phyloP scores from a whole-genome alignment of 331 rosid genomes.

The Malus hybrid region DNA sequence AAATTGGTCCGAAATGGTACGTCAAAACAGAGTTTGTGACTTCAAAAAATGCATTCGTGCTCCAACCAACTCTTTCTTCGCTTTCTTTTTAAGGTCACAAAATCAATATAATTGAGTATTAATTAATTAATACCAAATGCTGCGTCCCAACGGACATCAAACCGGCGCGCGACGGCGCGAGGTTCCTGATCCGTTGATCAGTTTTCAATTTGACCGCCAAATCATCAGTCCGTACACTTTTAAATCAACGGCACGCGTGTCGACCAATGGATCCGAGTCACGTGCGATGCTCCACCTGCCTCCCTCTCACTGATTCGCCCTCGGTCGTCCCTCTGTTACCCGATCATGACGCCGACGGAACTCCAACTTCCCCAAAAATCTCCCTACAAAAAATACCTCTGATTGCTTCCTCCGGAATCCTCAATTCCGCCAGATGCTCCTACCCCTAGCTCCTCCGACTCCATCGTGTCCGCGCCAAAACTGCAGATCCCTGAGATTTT shows the following conservation, averaged over 20 bases:
- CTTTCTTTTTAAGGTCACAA: too few relatives aligned
- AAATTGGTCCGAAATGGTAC: fast-evolving
- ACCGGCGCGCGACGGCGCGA: too few relatives aligned
- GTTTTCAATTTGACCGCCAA: not conserved
- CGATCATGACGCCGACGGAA: not conserved
- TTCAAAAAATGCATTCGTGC: too few relatives aligned
- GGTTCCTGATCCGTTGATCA: too few relatives aligned
- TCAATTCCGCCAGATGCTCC: not conserved
- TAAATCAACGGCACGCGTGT: not conserved
- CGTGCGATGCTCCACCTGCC: not conserved
- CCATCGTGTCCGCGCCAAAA: not conserved
- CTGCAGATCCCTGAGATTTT: not conserved
- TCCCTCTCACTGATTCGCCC: not conserved
- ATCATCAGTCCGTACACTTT: too few relatives aligned
- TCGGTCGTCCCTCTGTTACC: not conserved
- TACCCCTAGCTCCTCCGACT: not conserved
- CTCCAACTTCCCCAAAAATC: not conserved
- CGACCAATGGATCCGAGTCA: not conserved
- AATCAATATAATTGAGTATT: too few relatives aligned
- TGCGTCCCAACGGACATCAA: too few relatives aligned
- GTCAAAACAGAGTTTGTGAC: too few relatives aligned
- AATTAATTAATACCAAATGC: too few relatives aligned
- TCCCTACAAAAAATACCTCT: not conserved
- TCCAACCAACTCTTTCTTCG: too few relatives aligned
- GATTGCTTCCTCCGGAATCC: not conserved